phyloP scores from a whole-genome alignment of 1,139 yeast species.

The Hanseniaspora uvarum region DNA sequence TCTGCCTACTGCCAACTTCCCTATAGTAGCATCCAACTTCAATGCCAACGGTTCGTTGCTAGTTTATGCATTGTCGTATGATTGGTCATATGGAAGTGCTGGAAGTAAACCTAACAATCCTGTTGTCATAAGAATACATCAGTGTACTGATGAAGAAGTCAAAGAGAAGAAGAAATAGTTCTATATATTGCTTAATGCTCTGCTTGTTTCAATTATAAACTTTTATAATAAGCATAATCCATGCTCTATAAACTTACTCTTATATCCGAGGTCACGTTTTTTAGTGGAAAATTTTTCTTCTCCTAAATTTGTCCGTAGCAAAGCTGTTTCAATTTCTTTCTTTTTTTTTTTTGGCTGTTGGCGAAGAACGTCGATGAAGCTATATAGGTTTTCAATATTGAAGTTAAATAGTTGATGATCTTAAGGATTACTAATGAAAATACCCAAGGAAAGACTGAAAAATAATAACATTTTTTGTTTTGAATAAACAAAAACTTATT shows the following conservation, averaged over 20 bases:
- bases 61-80: slow-evolving; percentile 89
- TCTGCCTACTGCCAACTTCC: slow-evolving; percentile 59
- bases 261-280: neutral
- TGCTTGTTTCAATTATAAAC: neutral
- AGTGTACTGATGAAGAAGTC: slow-evolving; percentile 75
- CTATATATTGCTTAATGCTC: slow-evolving; percentile 24
- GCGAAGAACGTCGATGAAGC: too few species aligned
- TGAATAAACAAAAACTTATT: neutral
- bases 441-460: neutral
- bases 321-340: neutral
- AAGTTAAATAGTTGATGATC: too few species aligned
- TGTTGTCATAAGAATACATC: slow-evolving; percentile 68
- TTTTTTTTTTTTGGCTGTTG: neutral
- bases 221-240: too few species aligned
- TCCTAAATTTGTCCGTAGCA: neutral
- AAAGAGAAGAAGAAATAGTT: slow-evolving; percentile 54
- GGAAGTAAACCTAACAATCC: slow-evolving; percentile 70
- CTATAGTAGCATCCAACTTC: slow-evolving; percentile 71
- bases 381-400: too few species aligned
- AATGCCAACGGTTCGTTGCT: slow-evolving; percentile 73
- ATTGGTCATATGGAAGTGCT: slow-evolving; percentile 85
- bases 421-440: too few species aligned
- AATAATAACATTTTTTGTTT: neutral
- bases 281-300: neutral
- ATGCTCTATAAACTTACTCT: too few species aligned